These are phyloP conservation scores for Chaetomidium leptoderma DNA, from an alignment of 495 filamentous ascomycete genomes.

Conservation along the genomic window DNA sequence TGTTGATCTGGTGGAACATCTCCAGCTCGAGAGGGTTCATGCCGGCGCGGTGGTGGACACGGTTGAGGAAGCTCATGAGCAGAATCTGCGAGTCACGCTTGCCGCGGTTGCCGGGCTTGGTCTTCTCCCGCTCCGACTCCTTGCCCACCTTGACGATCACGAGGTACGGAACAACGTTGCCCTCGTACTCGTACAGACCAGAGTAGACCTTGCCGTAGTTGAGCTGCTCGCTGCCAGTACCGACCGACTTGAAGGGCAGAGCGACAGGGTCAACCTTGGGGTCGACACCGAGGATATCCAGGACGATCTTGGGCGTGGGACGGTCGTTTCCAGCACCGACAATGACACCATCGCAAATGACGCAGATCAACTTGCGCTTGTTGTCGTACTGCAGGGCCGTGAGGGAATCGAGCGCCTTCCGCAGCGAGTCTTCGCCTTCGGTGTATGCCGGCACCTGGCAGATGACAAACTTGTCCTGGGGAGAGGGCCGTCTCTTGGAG, in stretches of 20 bases:
- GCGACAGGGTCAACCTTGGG: constrained; percentile 95
- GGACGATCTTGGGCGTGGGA: constrained; percentile 93
- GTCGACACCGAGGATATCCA: constrained; percentile 95
- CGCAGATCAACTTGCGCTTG: constrained; percentile 89
- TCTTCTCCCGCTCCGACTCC: constrained; percentile 84
- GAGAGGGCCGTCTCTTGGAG: constrained; percentile 78
- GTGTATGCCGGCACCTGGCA: constrained; percentile 98
- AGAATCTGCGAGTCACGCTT: constrained; percentile 96
- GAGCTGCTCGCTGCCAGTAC: constrained; percentile 83
- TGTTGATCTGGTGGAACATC: constrained; percentile 98
- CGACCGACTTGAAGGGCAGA: constrained; percentile 85
- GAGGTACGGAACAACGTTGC: constrained; percentile 93
- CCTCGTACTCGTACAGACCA: constrained; percentile 94
- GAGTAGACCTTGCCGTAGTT: constrained; percentile 99
- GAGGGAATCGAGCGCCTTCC: constrained; percentile 89
- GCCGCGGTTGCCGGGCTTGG: constrained; percentile 95
- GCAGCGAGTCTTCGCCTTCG: constrained; percentile 89
- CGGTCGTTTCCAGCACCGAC: constrained; percentile 94
- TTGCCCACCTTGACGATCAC: constrained; percentile 97
- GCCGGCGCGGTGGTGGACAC: constrained; percentile 85
- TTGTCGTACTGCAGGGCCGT: constrained; percentile 95
- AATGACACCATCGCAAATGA: constrained; percentile 94
- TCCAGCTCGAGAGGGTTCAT: constrained; percentile 97
- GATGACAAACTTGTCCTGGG: constrained; percentile 98
- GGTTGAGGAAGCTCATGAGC: constrained; percentile 85